A percentile compares a stretch with the other conserved stretches of the same genome.
phyloP scores from a whole-genome alignment of 1,284 basidiomycete genomes.

The Naganishia sp. region DNA sequence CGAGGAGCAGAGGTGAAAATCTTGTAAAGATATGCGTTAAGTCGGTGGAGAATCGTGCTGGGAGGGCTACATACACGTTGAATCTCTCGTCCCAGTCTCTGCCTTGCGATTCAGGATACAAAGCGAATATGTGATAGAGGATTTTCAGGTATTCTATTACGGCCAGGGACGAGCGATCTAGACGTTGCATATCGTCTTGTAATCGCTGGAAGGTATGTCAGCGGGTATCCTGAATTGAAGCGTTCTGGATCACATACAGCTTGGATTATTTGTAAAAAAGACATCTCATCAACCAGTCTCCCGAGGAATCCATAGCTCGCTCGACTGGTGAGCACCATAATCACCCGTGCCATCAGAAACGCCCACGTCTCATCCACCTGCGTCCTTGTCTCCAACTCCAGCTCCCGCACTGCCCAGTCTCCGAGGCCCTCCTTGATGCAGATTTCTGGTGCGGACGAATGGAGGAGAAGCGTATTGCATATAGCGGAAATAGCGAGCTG shows the following conservation, averaged over 20 bases:
- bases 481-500: constrained; percentile 6
- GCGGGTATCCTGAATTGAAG: background rate
- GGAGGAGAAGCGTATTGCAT: constrained; percentile 28
- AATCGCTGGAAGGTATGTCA: background rate
- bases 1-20: constrained; percentile 41
- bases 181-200: constrained; percentile 33
- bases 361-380: constrained; percentile 2
- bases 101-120: constrained; percentile 40
- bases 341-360: constrained; percentile 48
- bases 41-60: background rate
- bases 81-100: constrained; percentile 43
- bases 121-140: constrained; percentile 45
- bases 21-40: background rate
- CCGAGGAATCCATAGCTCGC: constrained; percentile 38
- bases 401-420: constrained; percentile 38
- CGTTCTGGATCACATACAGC: constrained; percentile 37
- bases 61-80: constrained; percentile 40
- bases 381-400: background rate
- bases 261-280: constrained; percentile 41
- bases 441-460: constrained; percentile 44
- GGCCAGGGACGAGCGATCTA: constrained; percentile 39
- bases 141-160: constrained; percentile 51
- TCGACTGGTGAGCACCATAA: constrained; percentile 47
- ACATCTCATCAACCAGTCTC: constrained; percentile 44
- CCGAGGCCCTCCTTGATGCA: constrained; percentile 45